Evolutionary conservation across 2,329 filamentous ascomycete species (phyloP).

Genomic region (Talaromyces albobiverticillius): DNA sequence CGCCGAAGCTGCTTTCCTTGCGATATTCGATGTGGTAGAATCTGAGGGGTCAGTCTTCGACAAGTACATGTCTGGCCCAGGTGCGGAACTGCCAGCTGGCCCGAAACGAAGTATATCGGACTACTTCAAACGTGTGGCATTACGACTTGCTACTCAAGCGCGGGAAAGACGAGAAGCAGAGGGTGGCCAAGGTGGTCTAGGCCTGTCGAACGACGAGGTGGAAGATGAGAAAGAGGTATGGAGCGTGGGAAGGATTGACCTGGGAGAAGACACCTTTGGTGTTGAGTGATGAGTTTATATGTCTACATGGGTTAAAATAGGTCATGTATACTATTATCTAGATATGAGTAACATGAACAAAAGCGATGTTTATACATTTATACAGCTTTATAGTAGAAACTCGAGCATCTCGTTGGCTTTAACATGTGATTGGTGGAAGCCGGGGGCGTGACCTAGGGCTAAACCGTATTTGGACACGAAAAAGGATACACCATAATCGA

Average conservation of each 20-base stretch:
- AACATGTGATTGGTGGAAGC: background rate
- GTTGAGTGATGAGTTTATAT: slow-evolving; percentile 26
- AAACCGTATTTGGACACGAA: background rate
- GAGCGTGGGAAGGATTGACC: slow-evolving; percentile 88
- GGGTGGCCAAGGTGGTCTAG: slow-evolving; percentile 80
- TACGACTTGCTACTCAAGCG: slow-evolving; percentile 80
- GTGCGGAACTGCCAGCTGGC: slow-evolving; percentile 63
- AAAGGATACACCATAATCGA: background rate
- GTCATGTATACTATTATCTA: background rate
- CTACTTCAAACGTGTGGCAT: slow-evolving; percentile 91
- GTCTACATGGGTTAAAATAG: background rate
- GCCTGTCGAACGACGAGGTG: slow-evolving; percentile 81
- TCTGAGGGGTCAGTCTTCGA: slow-evolving; percentile 85
- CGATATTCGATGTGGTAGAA: slow-evolving; percentile 85
- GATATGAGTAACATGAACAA: background rate
- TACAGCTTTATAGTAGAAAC: too few relatives aligned
- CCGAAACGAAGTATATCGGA: slow-evolving; percentile 89
- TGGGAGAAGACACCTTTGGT: slow-evolving; percentile 55
- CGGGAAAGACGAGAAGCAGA: slow-evolving; percentile 88
- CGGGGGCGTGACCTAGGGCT: background rate
- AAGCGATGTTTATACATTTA: background rate
- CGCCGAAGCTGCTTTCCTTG: slow-evolving; percentile 89
- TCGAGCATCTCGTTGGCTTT: too few relatives aligned
- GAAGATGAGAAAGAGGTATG: slow-evolving; percentile 96
- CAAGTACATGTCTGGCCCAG: slow-evolving; percentile 74